Percentiles rank a stretch among this genome's conserved stretches.
These are phyloP conservation scores for Aplosporella prunicola DNA, from an alignment of 2,329 filamentous ascomycete genomes.

Conservation along the genomic window DNA sequence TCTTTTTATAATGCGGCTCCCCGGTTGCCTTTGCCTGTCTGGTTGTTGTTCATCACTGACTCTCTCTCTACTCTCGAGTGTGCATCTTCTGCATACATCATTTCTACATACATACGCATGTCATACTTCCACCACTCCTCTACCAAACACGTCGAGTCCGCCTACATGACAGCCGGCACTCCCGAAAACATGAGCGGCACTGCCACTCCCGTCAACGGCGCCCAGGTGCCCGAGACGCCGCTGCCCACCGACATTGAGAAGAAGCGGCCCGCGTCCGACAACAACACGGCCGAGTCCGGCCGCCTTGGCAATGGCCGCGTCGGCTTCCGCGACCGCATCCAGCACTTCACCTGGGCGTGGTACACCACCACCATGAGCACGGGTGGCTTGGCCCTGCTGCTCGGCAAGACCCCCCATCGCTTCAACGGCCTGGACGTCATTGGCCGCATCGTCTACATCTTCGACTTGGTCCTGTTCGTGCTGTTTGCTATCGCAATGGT, in stretches of 20 bases:
- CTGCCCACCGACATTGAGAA: slow-evolving; percentile 2
- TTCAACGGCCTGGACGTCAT: slow-evolving; percentile 43
- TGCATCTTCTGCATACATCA: too few relatives aligned
- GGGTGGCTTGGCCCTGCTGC: slow-evolving; percentile 37
- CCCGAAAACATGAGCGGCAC: too few relatives aligned
- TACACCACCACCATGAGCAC: slow-evolving; percentile 41
- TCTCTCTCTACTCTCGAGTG: too few relatives aligned
- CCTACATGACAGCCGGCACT: too few relatives aligned
- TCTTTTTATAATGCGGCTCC: too few relatives aligned
- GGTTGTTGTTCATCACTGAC: too few relatives aligned
- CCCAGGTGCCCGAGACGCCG: too few relatives aligned
- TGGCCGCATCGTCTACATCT: slow-evolving; percentile 42
- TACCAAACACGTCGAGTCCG: neutral
- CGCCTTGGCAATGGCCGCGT: neutral
- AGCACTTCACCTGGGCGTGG: slow-evolving; percentile 40
- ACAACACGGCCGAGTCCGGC: neutral
- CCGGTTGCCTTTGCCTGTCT: too few relatives aligned
- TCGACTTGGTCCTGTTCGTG: slow-evolving; percentile 42
- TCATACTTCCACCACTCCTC: neutral
- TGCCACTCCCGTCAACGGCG: too few relatives aligned
- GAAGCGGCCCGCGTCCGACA: neutral
- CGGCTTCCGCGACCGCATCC: slow-evolving; percentile 17
- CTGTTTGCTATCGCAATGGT: slow-evolving; percentile 22
- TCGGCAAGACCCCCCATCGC: slow-evolving; percentile 33
- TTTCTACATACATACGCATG: too few relatives aligned